Percentiles rank a stretch among this genome's conserved stretches.
These are phyloP conservation scores for Ammopiptanthus mongolicus DNA, from an alignment of 306 rosid species.

Conservation along the genomic window DNA sequence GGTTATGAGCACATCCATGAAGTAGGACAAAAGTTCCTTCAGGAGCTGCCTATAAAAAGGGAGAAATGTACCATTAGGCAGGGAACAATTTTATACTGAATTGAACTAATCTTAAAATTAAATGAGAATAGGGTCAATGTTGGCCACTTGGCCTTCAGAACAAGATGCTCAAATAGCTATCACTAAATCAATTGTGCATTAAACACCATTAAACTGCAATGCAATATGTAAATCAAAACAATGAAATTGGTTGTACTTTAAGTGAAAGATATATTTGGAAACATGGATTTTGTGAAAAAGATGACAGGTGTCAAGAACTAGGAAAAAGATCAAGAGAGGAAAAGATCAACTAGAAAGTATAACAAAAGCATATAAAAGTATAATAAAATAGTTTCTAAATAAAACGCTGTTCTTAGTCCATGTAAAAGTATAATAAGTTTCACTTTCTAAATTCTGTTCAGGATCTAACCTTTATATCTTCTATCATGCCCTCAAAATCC, in stretches of 20 bases:
- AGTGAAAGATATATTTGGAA: neutral
- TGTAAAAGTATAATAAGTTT: neutral
- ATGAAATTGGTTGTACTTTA: neutral
- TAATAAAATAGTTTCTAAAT: neutral
- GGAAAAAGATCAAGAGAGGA: neutral
- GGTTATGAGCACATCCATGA: conserved; percentile 99
- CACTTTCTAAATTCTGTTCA: conserved; percentile 11
- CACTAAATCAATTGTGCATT: neutral
- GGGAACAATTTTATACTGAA: neutral
- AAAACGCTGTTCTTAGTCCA: neutral
- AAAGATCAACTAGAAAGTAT: neutral
- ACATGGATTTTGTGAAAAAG: neutral
- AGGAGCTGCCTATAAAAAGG: conserved; percentile 65
- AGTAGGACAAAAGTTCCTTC: conserved; percentile 92
- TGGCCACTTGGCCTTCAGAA: neutral
- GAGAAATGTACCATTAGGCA: conserved; percentile 11
- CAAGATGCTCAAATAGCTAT: neutral
- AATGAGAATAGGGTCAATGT: neutral
- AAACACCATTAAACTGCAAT: neutral
- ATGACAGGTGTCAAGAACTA: neutral
- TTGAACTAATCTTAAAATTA: neutral
- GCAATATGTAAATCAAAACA: conserved; percentile 8
- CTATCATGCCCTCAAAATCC: conserved; percentile 97
- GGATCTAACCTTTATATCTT: conserved; percentile 70
- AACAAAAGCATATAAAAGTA: no score